Base-by-base conservation (phyloP, 768 basidiomycete species). In the Russula olivacea region DNA sequence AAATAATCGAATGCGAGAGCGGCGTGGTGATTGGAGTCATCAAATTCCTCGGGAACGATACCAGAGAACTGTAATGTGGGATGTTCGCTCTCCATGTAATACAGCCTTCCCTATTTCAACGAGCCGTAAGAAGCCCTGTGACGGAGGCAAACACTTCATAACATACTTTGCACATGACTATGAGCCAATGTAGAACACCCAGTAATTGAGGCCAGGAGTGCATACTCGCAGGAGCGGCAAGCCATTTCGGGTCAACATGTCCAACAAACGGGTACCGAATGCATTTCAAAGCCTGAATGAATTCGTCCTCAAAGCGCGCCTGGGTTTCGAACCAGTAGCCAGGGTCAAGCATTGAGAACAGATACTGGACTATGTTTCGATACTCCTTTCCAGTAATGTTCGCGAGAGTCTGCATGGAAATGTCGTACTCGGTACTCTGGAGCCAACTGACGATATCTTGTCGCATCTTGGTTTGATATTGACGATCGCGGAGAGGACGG, bases 141-240 rank as follows among this genome's bases (percentile, higher is more conserved):
- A 40, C 21, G 34, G 7, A 28, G 62, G 41, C 25, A 23, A n/a
- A 61, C 56, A 12, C 34, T 61, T 56, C 25, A 23, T 6, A n/a
- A 72, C 79, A 30, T 69, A 95, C 96, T 76, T 87, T 88, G 69
- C 89, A 87, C 67, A 91, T 73, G 68, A 91, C 87, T 9, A 90
- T 91, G 15, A 99, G 76, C 97, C 97, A 99, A 74, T 95, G 89
- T 38, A 98, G 72, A 70, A 91, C 89, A 23, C 90, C 96, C 17
- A 98, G 78, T 28, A 97, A 74, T 23, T 84, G 79, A 0, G 93
- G 91, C 97, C 96, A 98, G n/a, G 88, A 86, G 74, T 92, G 89
- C 78, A 89, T 88, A 58, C 87, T 88, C 0, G 91, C 95, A 0
- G 93, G 90, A 2, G 94, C 88, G 9, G 87, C 87, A 5, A 98